phyloP scores from a whole-genome alignment of 2,329 filamentous ascomycete species.

The Trichoderma aggressivum region DNA sequence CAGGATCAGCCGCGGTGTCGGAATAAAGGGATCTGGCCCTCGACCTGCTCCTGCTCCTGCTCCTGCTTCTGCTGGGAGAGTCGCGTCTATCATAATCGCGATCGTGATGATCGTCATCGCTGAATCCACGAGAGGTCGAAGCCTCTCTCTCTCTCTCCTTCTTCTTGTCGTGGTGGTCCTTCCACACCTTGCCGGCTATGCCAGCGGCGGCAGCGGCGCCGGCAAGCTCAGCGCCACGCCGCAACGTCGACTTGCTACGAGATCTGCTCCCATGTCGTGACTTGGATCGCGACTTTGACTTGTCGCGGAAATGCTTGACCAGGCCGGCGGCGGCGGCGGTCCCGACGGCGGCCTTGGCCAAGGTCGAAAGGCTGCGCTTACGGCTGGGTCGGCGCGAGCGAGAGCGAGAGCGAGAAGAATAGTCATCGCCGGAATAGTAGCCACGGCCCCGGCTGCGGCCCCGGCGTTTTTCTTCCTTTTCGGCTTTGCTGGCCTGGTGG shows the following conservation, averaged over 20 bases:
- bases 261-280: slow-evolving; percentile 32
- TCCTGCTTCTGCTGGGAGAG: slow-evolving; percentile 31
- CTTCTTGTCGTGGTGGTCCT: slow-evolving; percentile 59
- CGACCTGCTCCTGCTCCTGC: slow-evolving; percentile 49
- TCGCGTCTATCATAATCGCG: slow-evolving; percentile 36
- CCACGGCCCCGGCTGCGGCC: slow-evolving; percentile 53
- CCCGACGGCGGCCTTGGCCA: slow-evolving; percentile 57
- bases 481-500: slow-evolving; percentile 56
- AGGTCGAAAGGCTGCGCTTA: slow-evolving; percentile 44
- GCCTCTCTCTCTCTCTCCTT: slow-evolving; percentile 32
- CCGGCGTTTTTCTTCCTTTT: slow-evolving; percentile 56
- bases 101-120: slow-evolving; percentile 36
- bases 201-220: slow-evolving; percentile 59
- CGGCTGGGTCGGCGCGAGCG: slow-evolving; percentile 42
- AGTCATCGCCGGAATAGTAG: slow-evolving; percentile 40
- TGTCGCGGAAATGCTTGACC: slow-evolving; percentile 55
- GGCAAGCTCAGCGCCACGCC: slow-evolving; percentile 58
- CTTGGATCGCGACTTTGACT: slow-evolving; percentile 42
- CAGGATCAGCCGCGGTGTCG: slow-evolving; percentile 57
- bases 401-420: slow-evolving; percentile 40
- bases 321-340: slow-evolving; percentile 57
- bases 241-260: slow-evolving; percentile 46
- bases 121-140: slow-evolving; percentile 31
- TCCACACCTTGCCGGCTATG: slow-evolving; percentile 59
- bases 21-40: slow-evolving; percentile 48